Percentiles rank a stretch among this genome's conserved stretches.
phyloP scores from a whole-genome alignment of 805 yeast genomes.

The Candida bentonensis region DNA sequence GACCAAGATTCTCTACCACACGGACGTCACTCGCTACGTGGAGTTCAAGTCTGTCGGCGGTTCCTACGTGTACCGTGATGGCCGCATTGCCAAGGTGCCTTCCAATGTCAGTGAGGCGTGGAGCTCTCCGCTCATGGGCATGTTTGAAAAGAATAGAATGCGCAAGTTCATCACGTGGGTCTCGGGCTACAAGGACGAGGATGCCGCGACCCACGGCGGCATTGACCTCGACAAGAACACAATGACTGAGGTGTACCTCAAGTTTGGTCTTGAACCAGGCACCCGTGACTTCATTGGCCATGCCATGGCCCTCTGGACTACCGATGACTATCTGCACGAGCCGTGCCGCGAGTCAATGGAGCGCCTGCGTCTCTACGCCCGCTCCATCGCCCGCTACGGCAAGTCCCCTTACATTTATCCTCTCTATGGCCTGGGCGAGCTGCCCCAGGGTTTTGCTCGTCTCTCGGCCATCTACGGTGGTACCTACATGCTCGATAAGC shows the following conservation, averaged over 20 bases:
- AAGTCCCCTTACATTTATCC: conserved; percentile 95
- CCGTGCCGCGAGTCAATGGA: conserved; percentile 90
- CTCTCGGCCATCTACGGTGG: conserved; percentile 96
- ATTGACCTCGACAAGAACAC: conserved; percentile 75
- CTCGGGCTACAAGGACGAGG: conserved; percentile 67
- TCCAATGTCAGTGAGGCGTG: conserved; percentile 85
- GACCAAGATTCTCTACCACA: conserved; percentile 87
- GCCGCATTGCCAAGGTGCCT: conserved; percentile 90
- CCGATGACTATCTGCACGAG: conserved; percentile 73
- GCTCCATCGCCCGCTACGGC: conserved; percentile 88
- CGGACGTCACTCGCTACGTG: conserved; percentile 89
- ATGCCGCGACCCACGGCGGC: conserved; percentile 64
- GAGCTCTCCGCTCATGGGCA: conserved; percentile 83
- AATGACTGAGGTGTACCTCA: conserved; percentile 79
- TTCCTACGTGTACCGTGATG: conserved; percentile 80
- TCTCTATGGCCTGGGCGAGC: conserved; percentile 88
- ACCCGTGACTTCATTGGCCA: conserved; percentile 96
- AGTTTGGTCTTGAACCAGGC: conserved; percentile 83
- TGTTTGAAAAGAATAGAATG: conserved; percentile 92
- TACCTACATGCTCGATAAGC: conserved; percentile 94
- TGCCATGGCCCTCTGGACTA: conserved; percentile 95
- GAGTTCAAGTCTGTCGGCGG: conserved; percentile 97
- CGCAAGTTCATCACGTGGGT: conserved; percentile 83
- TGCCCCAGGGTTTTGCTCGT: conserved; percentile 98
- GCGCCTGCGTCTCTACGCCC: conserved; percentile 70